phyloP scores from a whole-genome alignment of 2,329 filamentous ascomycete species.

The Lasiodiplodia citricola region DNA sequence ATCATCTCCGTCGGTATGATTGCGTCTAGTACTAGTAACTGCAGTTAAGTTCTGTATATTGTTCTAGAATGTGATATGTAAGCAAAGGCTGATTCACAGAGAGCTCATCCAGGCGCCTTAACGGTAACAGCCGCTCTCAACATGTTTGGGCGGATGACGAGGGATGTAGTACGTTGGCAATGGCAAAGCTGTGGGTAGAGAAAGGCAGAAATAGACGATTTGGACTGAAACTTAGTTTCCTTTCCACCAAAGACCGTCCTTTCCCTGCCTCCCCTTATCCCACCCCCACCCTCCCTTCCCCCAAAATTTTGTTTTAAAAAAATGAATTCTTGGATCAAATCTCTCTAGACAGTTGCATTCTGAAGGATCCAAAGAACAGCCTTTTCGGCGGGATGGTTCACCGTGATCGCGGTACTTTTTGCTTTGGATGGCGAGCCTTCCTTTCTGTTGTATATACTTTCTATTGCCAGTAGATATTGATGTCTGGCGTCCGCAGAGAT shows the following conservation, averaged over 20 bases:
- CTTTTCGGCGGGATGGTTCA: constrained; percentile 3
- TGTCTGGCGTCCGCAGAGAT: neutral
- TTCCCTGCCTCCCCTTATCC: neutral
- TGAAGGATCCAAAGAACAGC: constrained; percentile 12
- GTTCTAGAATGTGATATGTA: neutral
- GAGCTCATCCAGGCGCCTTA: neutral
- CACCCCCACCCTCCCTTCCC: no score
- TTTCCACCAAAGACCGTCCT: no score
- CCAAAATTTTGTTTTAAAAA: no score
- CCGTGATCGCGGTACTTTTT: neutral
- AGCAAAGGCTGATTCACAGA: neutral
- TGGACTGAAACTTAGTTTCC: neutral
- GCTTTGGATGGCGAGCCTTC: neutral
- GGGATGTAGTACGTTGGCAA: neutral
- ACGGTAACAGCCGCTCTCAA: neutral
- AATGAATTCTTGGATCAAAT: neutral
- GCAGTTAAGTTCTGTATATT: neutral
- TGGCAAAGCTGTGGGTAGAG: neutral
- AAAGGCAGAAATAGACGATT: neutral
- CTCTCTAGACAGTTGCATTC: neutral
- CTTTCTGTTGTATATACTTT: neutral
- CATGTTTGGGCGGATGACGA: neutral
- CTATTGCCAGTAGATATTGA: neutral
- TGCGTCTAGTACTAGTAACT: neutral
- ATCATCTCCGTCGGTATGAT: constrained; percentile 4